Base-by-base conservation (phyloP, 306 rosid genomes). In the Sechiopsis laciniata region DNA sequence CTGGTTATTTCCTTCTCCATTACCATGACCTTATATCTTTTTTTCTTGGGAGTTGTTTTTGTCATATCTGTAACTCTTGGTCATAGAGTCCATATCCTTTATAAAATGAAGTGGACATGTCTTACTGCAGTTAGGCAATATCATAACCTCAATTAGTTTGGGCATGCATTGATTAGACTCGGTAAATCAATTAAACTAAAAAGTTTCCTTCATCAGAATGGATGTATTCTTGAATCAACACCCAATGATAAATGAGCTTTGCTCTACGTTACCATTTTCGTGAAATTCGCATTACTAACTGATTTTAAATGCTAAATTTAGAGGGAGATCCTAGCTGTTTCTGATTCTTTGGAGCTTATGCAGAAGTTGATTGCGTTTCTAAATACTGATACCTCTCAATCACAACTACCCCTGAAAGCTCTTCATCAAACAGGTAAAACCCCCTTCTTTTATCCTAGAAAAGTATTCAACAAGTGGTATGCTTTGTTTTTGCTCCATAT, bases 241-340 rank as follows among this genome's bases (percentile, higher is more conserved):
- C 10, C 14, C 32, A 40, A 66, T 54, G 72, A 66, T 42, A 45
- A 66, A n/a, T 66, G 32, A 19, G n/a, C 35, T 42, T 48, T 12
- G 8, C 19, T 45, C 35, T 42, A 66, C 2, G 14, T 20, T 37
- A 17, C 32, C 29, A 17, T 20, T 66, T 45, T 11, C 1, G 8
- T 20, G 53, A 17, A 45, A 45, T 54, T 45, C 46, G 15, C 72
- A 40, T 21, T 22, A 13, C 56, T 48, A 45, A 45, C 73, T 68
- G 57, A 48, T 13, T 20, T 68, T 48, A 21, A 20, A 37, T 48
- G 46, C 76, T 37, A 13, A 48, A 72, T 78, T 78, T 73, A 91
- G 97, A 92, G 97, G 80, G 97, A 92, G 82, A 77, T 89, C 65
- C 83, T 92, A 12, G 86, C 80, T 29, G 75, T 86, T 20, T 78